Evolutionary conservation across 2,329 filamentous ascomycete species (phyloP).

Genomic region (Trichoderma sp.): DNA sequence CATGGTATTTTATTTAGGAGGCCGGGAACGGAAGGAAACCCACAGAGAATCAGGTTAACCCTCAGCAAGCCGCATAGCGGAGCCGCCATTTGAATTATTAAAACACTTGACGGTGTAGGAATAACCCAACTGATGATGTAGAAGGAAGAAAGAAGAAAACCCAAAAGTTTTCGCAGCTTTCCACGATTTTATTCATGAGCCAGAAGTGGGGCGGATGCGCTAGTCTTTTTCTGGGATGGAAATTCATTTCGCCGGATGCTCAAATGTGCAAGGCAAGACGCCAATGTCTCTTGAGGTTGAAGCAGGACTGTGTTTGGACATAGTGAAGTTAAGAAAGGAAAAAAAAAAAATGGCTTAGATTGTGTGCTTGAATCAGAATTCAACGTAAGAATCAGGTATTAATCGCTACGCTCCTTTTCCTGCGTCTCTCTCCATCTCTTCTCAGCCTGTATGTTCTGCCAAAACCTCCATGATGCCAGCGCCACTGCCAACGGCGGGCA

Average conservation of each 20-base stretch:
- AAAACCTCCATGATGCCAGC: constrained; percentile 70
- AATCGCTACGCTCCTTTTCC: constrained; percentile 45
- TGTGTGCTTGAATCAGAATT: no score
- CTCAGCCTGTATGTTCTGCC: constrained; percentile 70
- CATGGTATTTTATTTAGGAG: constrained; percentile 47
- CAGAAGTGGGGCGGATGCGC: neutral
- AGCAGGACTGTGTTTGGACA: no score
- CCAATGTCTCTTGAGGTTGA: no score
- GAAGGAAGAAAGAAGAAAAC: constrained; percentile 38
- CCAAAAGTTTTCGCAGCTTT: constrained; percentile 13
- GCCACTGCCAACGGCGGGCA: constrained; percentile 74
- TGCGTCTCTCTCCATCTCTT: constrained; percentile 64
- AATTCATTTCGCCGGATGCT: constrained; percentile 12
- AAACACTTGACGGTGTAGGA: constrained; percentile 56
- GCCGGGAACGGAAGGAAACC: constrained; percentile 60
- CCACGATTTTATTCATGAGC: constrained; percentile 27
- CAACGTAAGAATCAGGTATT: neutral
- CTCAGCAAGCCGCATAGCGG: constrained; percentile 58
- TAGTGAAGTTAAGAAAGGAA: no score
- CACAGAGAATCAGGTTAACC: constrained; percentile 49
- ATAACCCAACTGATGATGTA: constrained; percentile 50
- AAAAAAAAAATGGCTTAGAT: neutral
- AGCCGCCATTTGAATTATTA: constrained; percentile 50
- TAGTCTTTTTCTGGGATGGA: neutral
- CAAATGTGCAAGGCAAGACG: neutral